Evolutionary conservation across 306 rosid genomes (phyloP), one percentile per base, ranked within the genome.

Genomic region (Cyamopsis tetragonoloba): DNA sequence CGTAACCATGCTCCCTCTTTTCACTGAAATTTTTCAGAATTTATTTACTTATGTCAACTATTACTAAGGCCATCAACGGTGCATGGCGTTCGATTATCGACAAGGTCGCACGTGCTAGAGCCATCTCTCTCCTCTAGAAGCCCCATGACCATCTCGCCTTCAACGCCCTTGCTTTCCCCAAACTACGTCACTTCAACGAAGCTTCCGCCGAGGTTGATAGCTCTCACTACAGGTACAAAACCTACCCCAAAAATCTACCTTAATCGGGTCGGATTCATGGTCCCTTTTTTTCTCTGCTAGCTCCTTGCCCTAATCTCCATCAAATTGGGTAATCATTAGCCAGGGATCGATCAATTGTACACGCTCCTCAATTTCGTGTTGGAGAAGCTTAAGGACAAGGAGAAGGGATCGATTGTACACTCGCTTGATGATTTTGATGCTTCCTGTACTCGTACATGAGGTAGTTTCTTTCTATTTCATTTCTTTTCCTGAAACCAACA

Each of bases 391-490:
- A 56, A 7, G 14, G 81, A 73, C 19, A 84, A 80, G 54, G 78
- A 73, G 13, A 20, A 89, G 96, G 73, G 96, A 89, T 37, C 23
- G 98, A 89, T 92, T 66, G 85, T n/a, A n/a, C n/a, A n/a, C 91
- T 31, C 87, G 96, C 98, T 96, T 5, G 98, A 89, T 76, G 98
- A 92, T 43, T 92, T 92, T 19, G 96, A 92, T 83, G 75, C 96
- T 5, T 30, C 96, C 0, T 84, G 91, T 66, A 92, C 91, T 15
- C 86, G 98, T 23, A 82, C 81, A 13, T 92, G 85, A 85, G 92
- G 87, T 91, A 66, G 69, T 72, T 76, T 27, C 57, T 24, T 44
- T 7, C 17, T 46, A 37, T 37, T 54, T 38, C 23, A 8, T 5
- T 26, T 17, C 39, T 48, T 12, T 24, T 5, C 37, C 41, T 59